Base-by-base conservation (phyloP, 805 yeast species). In the Pichia scutulata region DNA sequence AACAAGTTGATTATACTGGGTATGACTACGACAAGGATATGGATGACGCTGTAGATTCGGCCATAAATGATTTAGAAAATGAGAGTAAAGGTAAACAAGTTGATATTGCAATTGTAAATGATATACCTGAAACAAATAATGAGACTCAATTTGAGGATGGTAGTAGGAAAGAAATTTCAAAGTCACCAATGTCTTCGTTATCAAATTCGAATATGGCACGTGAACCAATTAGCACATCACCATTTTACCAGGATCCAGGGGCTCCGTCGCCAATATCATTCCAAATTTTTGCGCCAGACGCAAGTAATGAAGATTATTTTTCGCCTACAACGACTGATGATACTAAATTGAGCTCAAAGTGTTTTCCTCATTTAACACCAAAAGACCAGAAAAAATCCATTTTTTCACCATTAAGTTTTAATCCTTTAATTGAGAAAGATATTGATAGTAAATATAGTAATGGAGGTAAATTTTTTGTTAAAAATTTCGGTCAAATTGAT, bases 381-480 rank as follows among this genome's bases (percentile, higher is more conserved):
- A 72, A 62, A 41, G 76, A 70, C 12, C 25, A 51, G 1, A 57
- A 52, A 22, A 77, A 69, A 50, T 86, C 96, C 41, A 80, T 84
- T 0, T 90, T 89, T 66, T 86, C 96, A 0, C 95, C 96, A 0
- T 70, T 89, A 41, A 74, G 77, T 41, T 90, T 89, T 68, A 85
- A 87, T 58, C 96, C 96, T 0, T 76, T 84, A 19, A 84, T 88
- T 49, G 82, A 81, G 50, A 76, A 78, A 44, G 81, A 78, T 51
- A 82, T 92, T 39, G 98, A 92, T 62, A 81, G 86, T 50, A 92
- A 92, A 60, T 92, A 92, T 60, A 83, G 84, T 13, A 76, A 76
- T 55, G 99, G 99, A 7, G 99, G 99, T 2, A 86, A 90, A 60
- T 92, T 86, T 62, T 89, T 82, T 61, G 87, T 86, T 16, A 59